These are phyloP conservation scores for Dictyostelium citrinum DNA, from an alignment of 78 protist species.

Conservation along the genomic window DNA sequence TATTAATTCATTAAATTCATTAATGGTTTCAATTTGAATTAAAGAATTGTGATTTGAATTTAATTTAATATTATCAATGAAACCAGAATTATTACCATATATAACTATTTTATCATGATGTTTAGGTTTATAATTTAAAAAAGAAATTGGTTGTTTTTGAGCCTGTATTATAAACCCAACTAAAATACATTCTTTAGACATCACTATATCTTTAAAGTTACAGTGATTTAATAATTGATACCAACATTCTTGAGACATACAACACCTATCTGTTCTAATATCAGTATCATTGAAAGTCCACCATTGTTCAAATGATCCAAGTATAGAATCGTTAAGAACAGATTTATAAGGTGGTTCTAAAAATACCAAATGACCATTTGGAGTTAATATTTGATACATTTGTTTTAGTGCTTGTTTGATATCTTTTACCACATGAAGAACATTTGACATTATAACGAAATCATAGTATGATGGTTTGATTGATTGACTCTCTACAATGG, in stretches of 20 bases:
- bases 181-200: background rate
- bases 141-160: background rate
- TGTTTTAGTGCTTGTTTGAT: background rate
- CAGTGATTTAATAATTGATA: background rate
- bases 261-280: constrained; percentile 6
- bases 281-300: background rate
- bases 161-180: background rate
- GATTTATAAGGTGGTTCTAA: background rate
- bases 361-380: constrained; percentile 27
- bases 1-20: background rate
- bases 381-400: background rate
- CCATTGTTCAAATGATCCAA: constrained; percentile 54
- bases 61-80: too few relatives aligned
- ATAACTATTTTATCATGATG: background rate
- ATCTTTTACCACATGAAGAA: constrained; percentile 13
- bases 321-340: background rate
- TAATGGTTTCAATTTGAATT: background rate
- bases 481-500: background rate
- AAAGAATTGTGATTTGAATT: too few relatives aligned
- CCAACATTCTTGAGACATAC: background rate
- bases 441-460: constrained; percentile 26
- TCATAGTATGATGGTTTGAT: constrained; percentile 26
- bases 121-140: background rate
- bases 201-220: background rate
- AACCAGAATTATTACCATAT: background rate